Conservation (phyloP, 495 filamentous ascomycete species). For the Extremus antarcticus region DNA sequence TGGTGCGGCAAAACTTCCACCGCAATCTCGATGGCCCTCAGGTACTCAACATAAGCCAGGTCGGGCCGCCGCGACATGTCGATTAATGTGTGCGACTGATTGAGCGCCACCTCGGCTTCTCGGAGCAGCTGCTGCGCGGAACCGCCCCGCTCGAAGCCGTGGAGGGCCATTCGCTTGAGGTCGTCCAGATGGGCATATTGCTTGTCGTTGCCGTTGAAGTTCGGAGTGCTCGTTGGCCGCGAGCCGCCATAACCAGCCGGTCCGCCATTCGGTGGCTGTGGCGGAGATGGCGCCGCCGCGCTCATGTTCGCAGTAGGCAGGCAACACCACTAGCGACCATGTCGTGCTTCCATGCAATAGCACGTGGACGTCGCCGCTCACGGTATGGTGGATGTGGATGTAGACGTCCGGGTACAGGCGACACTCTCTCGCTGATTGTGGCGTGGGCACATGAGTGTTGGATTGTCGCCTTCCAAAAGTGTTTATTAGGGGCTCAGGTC, state of each 20-base stretch:
- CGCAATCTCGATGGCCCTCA: constrained; percentile 66
- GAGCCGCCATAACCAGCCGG: background rate
- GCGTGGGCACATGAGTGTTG: too few relatives aligned
- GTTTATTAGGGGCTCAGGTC: too few relatives aligned
- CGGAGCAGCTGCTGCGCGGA: constrained; percentile 6
- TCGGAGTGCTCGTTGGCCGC: background rate
- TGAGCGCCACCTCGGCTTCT: constrained; percentile 5
- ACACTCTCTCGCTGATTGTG: too few relatives aligned
- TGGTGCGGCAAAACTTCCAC: constrained; percentile 63
- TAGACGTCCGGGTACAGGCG: too few relatives aligned
- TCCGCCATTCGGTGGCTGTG: background rate
- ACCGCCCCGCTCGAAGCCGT: constrained; percentile 5
- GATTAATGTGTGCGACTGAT: constrained; percentile 11
- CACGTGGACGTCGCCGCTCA: too few relatives aligned
- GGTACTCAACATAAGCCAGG: constrained; percentile 61
- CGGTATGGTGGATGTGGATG: background rate
- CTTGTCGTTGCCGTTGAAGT: constrained; percentile 2
- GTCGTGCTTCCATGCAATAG: too few relatives aligned
- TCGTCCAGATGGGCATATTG: constrained; percentile 11
- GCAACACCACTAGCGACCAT: background rate
- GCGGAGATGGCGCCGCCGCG: constrained; percentile 5
- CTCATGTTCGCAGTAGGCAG: constrained; percentile 11
- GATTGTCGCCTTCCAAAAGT: too few relatives aligned
- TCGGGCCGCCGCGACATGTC: constrained; percentile 38
- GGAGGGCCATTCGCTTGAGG: constrained; percentile 5